These are phyloP conservation scores for Myriosclerotinia scirpicola DNA, from an alignment of 2,329 filamentous ascomycete genomes.

Conservation along the genomic window DNA sequence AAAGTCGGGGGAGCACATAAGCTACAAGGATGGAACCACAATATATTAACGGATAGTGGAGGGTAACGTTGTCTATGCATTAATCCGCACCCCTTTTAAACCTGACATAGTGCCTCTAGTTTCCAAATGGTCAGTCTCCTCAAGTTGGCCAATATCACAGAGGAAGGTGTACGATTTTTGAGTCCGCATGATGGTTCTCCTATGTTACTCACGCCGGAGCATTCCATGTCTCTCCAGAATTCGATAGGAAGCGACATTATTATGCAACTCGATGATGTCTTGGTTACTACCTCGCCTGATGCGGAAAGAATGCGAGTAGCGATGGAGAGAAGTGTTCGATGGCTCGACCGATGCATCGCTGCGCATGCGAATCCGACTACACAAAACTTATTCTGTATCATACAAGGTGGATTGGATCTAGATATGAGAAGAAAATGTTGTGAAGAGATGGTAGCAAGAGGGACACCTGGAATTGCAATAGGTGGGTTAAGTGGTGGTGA, in stretches of 20 bases:
- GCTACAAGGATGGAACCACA: constrained; percentile 91
- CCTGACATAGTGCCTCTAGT: constrained; percentile 49
- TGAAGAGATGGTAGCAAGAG: constrained; percentile 78
- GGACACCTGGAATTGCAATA: constrained; percentile 95
- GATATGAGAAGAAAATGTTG: constrained; percentile 84
- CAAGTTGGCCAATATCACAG: constrained; percentile 88
- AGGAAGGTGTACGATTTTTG: constrained; percentile 91
- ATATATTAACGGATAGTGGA: constrained; percentile 83
- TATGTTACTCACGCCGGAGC: constrained; percentile 96
- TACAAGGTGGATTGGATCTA: constrained; percentile 90
- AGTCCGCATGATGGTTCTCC: constrained; percentile 92
- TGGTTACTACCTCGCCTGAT: constrained; percentile 94
- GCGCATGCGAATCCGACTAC: constrained; percentile 79
- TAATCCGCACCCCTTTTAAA: constrained; percentile 5
- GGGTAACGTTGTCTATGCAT: constrained; percentile 50
- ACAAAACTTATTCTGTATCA: constrained; percentile 98
- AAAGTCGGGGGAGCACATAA: constrained; percentile 89
- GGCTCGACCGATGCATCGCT: constrained; percentile 92
- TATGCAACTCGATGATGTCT: constrained; percentile 98
- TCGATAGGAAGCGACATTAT: constrained; percentile 98
- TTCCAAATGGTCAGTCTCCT: constrained; percentile 99
- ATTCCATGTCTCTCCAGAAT: constrained; percentile 94
- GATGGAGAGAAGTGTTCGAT: constrained; percentile 90
- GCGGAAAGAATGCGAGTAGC: constrained; percentile 84
- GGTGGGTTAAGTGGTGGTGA: constrained; percentile 93